phyloP scores from a whole-genome alignment of 1,139 yeast species.

The Candida neerlandica region DNA sequence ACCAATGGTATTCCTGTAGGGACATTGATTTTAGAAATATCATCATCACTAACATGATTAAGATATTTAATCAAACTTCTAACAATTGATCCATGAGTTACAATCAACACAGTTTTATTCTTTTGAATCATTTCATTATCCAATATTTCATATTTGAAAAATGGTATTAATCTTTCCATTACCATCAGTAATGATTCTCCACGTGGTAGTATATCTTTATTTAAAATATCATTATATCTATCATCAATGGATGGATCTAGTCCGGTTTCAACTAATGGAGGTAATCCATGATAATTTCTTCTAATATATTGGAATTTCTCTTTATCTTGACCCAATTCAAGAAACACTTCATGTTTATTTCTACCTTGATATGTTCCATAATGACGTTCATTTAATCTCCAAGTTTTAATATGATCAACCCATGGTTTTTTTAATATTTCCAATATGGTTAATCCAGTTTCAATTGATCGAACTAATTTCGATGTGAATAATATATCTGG shows the following conservation, averaged over 20 bases:
- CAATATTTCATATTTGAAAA: constrained; percentile 46
- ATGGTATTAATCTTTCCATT: constrained; percentile 60
- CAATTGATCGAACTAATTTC: constrained; percentile 62
- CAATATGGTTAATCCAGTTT: constrained; percentile 64
- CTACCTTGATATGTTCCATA: constrained; percentile 79
- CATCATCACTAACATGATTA: constrained; percentile 58
- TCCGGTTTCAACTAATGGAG: constrained; percentile 48
- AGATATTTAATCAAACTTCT: constrained; percentile 66
- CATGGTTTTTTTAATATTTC: constrained; percentile 47
- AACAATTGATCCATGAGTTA: constrained; percentile 78
- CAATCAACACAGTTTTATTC: constrained; percentile 56
- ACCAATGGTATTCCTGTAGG: constrained; percentile 80
- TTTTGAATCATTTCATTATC: constrained; percentile 33
- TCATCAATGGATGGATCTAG: constrained; percentile 44
- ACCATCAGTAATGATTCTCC: constrained; percentile 76
- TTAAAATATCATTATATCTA: constrained; percentile 38
- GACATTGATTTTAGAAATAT: constrained; percentile 65
- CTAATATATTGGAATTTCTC: constrained; percentile 59
- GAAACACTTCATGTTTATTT: constrained; percentile 52
- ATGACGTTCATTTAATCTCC: constrained; percentile 81
- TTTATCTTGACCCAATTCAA: constrained; percentile 58
- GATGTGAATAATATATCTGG: constrained; percentile 69
- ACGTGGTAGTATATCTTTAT: constrained; percentile 46
- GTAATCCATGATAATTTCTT: constrained; percentile 68
- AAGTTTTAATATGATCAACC: constrained; percentile 54